A percentile compares a stretch with the other conserved stretches of the same genome.
These are phyloP conservation scores for Aspergillus heteromorphus DNA, from an alignment of 495 filamentous ascomycete genomes.

Conservation along the genomic window DNA sequence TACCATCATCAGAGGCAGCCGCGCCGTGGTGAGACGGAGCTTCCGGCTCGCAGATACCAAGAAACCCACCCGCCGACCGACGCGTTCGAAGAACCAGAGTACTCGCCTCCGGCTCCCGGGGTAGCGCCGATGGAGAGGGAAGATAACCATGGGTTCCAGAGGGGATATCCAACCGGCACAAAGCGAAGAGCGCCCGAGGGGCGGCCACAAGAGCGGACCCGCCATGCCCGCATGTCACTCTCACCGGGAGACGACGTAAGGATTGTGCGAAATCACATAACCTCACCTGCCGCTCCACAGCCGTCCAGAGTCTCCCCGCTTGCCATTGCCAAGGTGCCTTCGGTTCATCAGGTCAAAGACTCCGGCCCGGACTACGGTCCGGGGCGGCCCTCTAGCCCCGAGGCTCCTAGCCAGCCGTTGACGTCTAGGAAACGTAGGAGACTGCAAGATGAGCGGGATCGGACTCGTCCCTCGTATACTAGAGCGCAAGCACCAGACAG, in stretches of 20 bases:
- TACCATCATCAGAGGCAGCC: slow-evolving; percentile 29
- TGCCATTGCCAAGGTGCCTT: slow-evolving; percentile 56
- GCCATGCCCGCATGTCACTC: slow-evolving; percentile 18
- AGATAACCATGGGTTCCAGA: slow-evolving; percentile 22
- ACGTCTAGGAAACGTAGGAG: slow-evolving; percentile 47
- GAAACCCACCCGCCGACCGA: slow-evolving; percentile 23
- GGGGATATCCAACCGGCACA: slow-evolving; percentile 12
- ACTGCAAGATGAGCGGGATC: slow-evolving; percentile 29
- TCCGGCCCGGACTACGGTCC: slow-evolving; percentile 21
- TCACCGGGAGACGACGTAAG: slow-evolving; percentile 35
- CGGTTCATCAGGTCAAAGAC: slow-evolving; percentile 32
- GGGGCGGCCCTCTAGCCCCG: slow-evolving; percentile 35
- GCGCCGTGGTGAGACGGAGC: slow-evolving; percentile 15
- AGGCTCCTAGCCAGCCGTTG: slow-evolving; percentile 24
- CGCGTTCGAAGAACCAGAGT: slow-evolving; percentile 41
- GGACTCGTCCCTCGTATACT: slow-evolving; percentile 22
- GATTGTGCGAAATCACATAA: slow-evolving; percentile 56
- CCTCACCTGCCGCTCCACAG: slow-evolving; percentile 72
- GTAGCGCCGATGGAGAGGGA: slow-evolving; percentile 30
- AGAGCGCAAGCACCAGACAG: slow-evolving; percentile 25
- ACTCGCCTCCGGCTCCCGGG: slow-evolving; percentile 44
- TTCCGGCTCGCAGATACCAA: slow-evolving; percentile 14
- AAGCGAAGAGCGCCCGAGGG: slow-evolving; percentile 16
- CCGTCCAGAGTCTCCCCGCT: slow-evolving; percentile 77
- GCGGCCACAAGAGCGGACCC: slow-evolving; percentile 19